phyloP scores from a whole-genome alignment of 73 alveolate species.

The Blepharisma japonicum region DNA sequence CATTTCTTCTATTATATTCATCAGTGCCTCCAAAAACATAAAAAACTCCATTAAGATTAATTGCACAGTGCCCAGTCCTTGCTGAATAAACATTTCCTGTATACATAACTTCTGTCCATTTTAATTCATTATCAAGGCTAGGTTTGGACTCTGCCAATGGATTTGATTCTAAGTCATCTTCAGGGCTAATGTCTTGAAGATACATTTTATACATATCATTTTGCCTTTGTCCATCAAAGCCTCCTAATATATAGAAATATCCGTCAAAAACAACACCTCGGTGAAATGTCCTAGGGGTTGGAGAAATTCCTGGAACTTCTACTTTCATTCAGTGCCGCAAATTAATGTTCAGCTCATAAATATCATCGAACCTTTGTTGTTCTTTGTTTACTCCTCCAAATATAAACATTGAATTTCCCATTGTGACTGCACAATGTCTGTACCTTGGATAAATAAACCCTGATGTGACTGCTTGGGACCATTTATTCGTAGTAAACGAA shows the following conservation, averaged over 20 bases:
- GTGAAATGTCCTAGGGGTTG: slow-evolving; percentile 79
- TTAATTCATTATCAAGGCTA: background rate
- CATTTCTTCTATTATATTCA: slow-evolving; percentile 54
- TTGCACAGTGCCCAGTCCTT: slow-evolving; percentile 58
- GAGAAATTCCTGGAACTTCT: slow-evolving; percentile 49
- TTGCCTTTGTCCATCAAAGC: slow-evolving; percentile 76
- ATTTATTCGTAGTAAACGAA: slow-evolving; percentile 36
- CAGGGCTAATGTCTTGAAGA: slow-evolving; percentile 29
- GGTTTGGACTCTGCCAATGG: background rate
- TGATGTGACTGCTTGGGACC: background rate
- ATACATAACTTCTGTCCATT: slow-evolving; percentile 1
- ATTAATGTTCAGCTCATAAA: slow-evolving; percentile 37
- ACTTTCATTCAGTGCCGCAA: slow-evolving; percentile 46
- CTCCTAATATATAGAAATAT: slow-evolving; percentile 73
- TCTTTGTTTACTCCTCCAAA: slow-evolving; percentile 84
- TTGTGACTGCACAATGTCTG: slow-evolving; percentile 74
- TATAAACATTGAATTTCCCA: slow-evolving; percentile 67
- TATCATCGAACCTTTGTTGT: slow-evolving; percentile 57
- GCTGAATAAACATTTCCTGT: slow-evolving; percentile 40
- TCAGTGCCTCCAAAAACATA: slow-evolving; percentile 70
- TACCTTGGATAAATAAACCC: slow-evolving; percentile 39
- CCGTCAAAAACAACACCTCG: slow-evolving; percentile 57
- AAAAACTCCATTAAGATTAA: slow-evolving; percentile 35
- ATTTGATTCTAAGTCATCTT: slow-evolving; percentile 21
- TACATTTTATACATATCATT: slow-evolving; percentile 61